Percentiles rank a stretch among this genome's conserved stretches.
Evolutionary conservation across 306 rosid genomes (phyloP).

Genomic region (Potentilla sterilis): DNA sequence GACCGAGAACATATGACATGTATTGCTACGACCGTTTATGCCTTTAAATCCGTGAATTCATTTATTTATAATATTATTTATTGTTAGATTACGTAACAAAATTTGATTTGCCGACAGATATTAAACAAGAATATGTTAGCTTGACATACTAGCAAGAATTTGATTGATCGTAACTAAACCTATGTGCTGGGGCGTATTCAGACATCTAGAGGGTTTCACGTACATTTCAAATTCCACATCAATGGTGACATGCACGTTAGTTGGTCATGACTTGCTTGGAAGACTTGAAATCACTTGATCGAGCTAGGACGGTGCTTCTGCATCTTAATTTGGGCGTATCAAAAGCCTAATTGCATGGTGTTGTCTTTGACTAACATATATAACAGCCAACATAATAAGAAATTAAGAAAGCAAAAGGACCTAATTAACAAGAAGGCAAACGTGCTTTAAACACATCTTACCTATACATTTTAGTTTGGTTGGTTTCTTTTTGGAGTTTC

Average conservation of each 20-base stretch:
- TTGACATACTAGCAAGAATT: background rate
- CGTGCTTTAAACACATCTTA: background rate
- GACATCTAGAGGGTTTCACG: background rate
- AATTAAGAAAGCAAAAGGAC: background rate
- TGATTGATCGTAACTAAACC: background rate
- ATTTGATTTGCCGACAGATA: background rate
- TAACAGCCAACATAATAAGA: background rate
- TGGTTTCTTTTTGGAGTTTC: background rate
- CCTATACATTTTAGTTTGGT: background rate
- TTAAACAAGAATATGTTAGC: background rate
- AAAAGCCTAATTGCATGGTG: conserved; percentile 25
- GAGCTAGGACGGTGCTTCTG: background rate
- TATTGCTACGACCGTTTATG: no score
- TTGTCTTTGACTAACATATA: conserved; percentile 11
- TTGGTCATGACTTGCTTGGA: background rate
- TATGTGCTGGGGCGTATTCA: background rate
- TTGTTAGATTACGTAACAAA: no score
- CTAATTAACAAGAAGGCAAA: conserved; percentile 2
- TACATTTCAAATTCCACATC: background rate
- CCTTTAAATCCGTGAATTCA: no score
- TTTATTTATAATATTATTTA: no score
- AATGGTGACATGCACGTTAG: conserved; percentile 9
- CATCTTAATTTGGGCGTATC: conserved; percentile 1
- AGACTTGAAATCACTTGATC: background rate
- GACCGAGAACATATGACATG: no score